A percentile compares a stretch with the other conserved stretches of the same genome.
Evolutionary conservation across 2,329 filamentous ascomycete species (phyloP).

Genomic region (Colletotrichum aenigma): DNA sequence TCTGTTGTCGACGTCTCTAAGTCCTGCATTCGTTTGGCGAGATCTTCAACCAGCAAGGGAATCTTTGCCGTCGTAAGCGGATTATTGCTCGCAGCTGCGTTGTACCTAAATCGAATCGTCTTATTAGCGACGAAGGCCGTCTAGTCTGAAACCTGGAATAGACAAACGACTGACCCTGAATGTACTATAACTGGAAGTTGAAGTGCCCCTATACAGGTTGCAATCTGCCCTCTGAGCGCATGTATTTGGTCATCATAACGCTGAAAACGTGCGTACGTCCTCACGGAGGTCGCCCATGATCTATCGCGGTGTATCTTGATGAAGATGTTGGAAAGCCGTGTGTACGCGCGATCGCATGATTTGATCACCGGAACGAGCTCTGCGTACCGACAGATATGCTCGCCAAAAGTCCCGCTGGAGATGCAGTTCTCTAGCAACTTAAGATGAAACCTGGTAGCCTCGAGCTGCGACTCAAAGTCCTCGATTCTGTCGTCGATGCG

Average conservation of each 20-base stretch:
- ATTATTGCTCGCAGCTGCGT: background rate
- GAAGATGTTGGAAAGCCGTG: background rate
- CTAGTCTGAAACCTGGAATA: background rate
- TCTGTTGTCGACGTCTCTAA: background rate
- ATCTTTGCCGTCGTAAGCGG: background rate
- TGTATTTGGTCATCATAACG: background rate
- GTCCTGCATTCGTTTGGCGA: background rate
- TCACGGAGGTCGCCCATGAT: background rate
- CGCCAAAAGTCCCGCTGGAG: background rate
- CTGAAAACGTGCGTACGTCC: background rate
- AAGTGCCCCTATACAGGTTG: background rate
- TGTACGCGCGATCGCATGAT: background rate
- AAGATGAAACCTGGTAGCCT: background rate
- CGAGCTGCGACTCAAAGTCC: background rate
- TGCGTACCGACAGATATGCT: background rate
- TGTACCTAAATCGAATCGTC: fast-evolving
- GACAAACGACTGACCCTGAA: background rate
- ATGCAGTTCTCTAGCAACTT: background rate
- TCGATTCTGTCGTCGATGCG: background rate
- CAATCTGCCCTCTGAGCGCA: background rate
- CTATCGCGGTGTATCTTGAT: background rate
- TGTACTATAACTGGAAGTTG: background rate
- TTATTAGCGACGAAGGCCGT: background rate
- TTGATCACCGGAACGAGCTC: background rate
- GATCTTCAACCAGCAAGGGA: background rate